Evolutionary conservation across 2,329 filamentous ascomycete species (phyloP).

Genomic region (Neopestalotiopsis sp.): DNA sequence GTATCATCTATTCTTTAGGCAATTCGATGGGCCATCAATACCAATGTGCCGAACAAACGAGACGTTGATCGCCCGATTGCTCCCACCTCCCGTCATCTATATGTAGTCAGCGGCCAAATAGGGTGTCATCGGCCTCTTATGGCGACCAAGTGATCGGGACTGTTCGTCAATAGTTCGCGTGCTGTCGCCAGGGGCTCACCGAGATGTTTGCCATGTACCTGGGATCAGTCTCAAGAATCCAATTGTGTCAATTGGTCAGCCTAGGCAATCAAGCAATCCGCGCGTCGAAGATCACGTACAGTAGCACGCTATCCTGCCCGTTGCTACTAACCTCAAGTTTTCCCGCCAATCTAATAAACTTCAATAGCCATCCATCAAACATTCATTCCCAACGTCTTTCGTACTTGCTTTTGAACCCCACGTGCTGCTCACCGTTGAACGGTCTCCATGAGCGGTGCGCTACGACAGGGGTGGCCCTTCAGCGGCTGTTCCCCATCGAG

Average conservation of each 20-base stretch:
- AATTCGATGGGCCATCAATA: no score
- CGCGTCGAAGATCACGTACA: neutral
- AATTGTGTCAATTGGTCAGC: no score
- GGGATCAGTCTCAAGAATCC: neutral
- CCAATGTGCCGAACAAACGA: neutral
- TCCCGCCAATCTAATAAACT: neutral
- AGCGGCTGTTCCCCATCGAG: neutral
- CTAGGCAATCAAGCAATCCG: neutral
- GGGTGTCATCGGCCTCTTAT: neutral
- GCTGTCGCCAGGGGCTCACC: neutral
- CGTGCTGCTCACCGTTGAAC: neutral
- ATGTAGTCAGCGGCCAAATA: neutral
- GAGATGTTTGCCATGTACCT: neutral
- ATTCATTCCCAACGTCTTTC: neutral
- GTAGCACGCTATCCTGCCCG: neutral
- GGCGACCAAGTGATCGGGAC: neutral
- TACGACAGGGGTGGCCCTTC: neutral
- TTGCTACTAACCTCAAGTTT: neutral
- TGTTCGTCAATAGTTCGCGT: neutral
- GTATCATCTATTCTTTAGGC: no score
- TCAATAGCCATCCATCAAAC: neutral
- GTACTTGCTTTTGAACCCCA: neutral
- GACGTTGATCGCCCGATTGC: neutral
- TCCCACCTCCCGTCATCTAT: neutral
- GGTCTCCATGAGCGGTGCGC: neutral